Evolutionary conservation across 2,329 filamentous ascomycete genomes (phyloP), one percentile per base, ranked within the genome.

Genomic region (Bipolaris victoriae): DNA sequence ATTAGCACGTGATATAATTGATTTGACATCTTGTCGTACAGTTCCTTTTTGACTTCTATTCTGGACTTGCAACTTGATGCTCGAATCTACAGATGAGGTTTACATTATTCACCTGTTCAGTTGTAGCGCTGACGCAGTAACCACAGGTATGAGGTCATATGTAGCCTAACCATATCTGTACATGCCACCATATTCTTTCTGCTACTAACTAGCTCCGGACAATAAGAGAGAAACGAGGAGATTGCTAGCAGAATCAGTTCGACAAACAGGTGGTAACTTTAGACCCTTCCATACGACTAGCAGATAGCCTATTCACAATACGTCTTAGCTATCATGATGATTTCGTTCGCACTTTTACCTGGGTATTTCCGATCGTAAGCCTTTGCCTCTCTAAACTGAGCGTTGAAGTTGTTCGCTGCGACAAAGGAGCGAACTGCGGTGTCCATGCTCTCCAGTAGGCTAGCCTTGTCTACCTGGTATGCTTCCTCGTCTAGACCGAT

Each of bases 311-410:
- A 36, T 13, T 7, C 6, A 26, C 24, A 7, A 26, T 26, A 46
- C 4, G 10, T 29, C 33, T 20, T 4, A n/a, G 26, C 3, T 10
- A 16, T 11, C 2, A 13, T 13, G 4, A 11, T 7, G 10, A 31
- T 6, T 13, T 24, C 31, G 7, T 3, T 2, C 9, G 3, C 2
- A 31, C 51, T 40, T 6, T 9, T 24, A 9, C 36, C 26, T 5
- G 43, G 51, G 24, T 35, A 3, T 18, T 13, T 18, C 11, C 10
- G 13, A 13, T 54, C 51, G 20, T 43, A 36, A 3, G 3, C 6
- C 7, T 54, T 40, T 1, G 51, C 51, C 9, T 36, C 51, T 39
- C 24, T 4, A n/a, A 54, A 54, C 26, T 54, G 36, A 11, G 36
- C 36, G 5, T 43, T 13, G 36, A 48, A 54, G 9, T 18, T 15